Evolutionary conservation across 2,329 filamentous ascomycete species (phyloP), one percentile per base, ranked within the genome.

Genomic region (Diaporthe velutina): DNA sequence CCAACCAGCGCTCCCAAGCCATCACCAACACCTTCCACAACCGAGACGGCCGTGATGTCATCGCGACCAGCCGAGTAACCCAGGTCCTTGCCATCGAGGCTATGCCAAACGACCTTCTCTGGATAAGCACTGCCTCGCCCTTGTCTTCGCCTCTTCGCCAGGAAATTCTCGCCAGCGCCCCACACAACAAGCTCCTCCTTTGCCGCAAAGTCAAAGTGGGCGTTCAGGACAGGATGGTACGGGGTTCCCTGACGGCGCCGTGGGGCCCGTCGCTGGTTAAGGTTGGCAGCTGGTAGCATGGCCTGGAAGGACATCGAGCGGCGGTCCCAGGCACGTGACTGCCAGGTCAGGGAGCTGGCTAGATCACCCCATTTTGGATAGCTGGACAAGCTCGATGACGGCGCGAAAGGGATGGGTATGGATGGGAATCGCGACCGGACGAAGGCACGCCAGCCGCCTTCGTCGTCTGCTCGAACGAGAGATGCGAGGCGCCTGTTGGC

Each of bases 291-390:
- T n/a, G 78, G 80, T 9, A 80, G 77, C 50, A 80, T 55, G 74
- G 80, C 79, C 66, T 83, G 82, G 73, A 90, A 84, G 22, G 83
- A 82, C 28, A 87, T 77, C 0, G 84, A 81, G 1, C 87, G 84
- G 70, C 83, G 85, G 66, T 90, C 88, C 89, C 89, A 90, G 77
- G 86, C 88, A 8, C 88, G 84, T 38, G 87, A 85, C 71, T 90
- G 85, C 76, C 86, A 87, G 0, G 89, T 89, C 57, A 89, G 79
- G 0, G 83, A 84, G 35, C 86, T 82, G 9, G 88, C 88, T 35
- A 87, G 80, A 17, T 80, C 77, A 15, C 77, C 76, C 83, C 87
- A 89, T 22, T 73, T 77, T 19, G 71, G 76, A 33, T 55, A 61
- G 25, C 15, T 45, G 76, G 75, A n/a, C 60, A 75, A 2, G 72